Evolutionary conservation across 2,329 filamentous ascomycete genomes (phyloP), one percentile per base, ranked within the genome.

Genomic region (Exophiala sp.): DNA sequence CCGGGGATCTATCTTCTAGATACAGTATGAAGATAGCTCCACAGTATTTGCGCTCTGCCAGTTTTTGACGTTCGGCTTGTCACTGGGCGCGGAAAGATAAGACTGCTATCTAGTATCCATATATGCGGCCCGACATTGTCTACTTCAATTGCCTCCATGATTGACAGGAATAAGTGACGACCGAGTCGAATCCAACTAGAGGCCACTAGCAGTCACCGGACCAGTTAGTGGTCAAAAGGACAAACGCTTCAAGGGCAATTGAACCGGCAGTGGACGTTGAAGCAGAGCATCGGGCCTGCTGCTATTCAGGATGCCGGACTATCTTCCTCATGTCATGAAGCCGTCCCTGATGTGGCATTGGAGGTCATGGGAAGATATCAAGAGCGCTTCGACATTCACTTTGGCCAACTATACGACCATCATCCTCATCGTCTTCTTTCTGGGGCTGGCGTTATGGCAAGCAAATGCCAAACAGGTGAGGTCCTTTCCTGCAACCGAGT

Each of bases 321-420:
- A 42, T 42, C 42, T 58, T 12, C 18, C 52, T 14, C 36, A 54
- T 24, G 76, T 75, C 38, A 48, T 57, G 42, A 60, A 53, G 47
- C 57, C 57, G 9, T 62, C 47, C 59, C 48, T 55, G 29, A 33
- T 51, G 20, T 62, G 63, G 59, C 50, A 56, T 18, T 51, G 57
- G 52, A 47, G 61, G 34, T 58, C 58, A 14, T 56, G 47, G 47
- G 54, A 62, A 12, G 55, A 61, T 9, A 50, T 62, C 45, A 59
- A 57, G 39, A 34, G 39, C 11, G 47, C 55, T n/a, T 55, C 58
- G 14, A 16, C 36, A 29, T 62, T 62, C 49, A 62, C 60, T 9
- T 46, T 52, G 32, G 46, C 49, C 44, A 63, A 62, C 49, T 62
- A 62, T 40, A 42, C 40, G 38, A 62, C 59, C 34, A 18, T 60